These are phyloP conservation scores for Aulographum hederae DNA, from an alignment of 2,329 filamentous ascomycete genomes.

Conservation along the genomic window DNA sequence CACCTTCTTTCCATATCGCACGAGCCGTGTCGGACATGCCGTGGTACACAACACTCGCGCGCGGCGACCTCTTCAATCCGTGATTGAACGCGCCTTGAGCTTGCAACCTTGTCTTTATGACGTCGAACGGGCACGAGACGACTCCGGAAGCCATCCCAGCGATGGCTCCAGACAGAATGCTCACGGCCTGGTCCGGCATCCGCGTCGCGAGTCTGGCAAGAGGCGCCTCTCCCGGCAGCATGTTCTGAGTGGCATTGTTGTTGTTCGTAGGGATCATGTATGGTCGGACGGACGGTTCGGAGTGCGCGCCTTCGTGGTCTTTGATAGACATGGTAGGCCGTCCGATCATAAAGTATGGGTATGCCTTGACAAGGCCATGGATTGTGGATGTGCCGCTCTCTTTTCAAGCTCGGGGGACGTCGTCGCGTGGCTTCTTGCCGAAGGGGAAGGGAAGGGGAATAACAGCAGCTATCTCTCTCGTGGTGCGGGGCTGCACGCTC, in stretches of 20 bases:
- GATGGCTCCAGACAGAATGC: slow-evolving; percentile 70
- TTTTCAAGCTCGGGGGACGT: no score
- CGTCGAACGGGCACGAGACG: slow-evolving; percentile 90
- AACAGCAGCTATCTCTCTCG: no score
- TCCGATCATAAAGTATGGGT: no score
- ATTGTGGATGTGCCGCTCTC: no score
- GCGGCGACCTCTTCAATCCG: slow-evolving; percentile 21
- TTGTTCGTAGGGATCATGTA: no score
- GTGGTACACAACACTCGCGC: slow-evolving; percentile 49
- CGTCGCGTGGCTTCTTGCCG: no score
- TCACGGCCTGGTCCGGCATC: slow-evolving; percentile 42
- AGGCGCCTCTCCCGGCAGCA: slow-evolving; percentile 12
- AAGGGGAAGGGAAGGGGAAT: no score
- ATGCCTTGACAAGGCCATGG: no score
- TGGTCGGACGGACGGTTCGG: slow-evolving; percentile 9
- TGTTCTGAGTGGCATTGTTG: slow-evolving; percentile 1
- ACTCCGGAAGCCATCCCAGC: slow-evolving; percentile 87
- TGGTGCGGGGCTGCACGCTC: no score
- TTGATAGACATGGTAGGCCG: slow-evolving; percentile 20
- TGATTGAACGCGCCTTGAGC: slow-evolving; percentile 70
- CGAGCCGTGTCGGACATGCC: slow-evolving; percentile 74
- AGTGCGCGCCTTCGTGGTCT: slow-evolving; percentile 11
- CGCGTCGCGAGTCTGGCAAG: slow-evolving; percentile 22
- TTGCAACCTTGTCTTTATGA: slow-evolving; percentile 97
- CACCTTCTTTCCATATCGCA: slow-evolving; percentile 77